phyloP scores from a whole-genome alignment of 768 basidiomycete species.

The Suillus occidentalis region DNA sequence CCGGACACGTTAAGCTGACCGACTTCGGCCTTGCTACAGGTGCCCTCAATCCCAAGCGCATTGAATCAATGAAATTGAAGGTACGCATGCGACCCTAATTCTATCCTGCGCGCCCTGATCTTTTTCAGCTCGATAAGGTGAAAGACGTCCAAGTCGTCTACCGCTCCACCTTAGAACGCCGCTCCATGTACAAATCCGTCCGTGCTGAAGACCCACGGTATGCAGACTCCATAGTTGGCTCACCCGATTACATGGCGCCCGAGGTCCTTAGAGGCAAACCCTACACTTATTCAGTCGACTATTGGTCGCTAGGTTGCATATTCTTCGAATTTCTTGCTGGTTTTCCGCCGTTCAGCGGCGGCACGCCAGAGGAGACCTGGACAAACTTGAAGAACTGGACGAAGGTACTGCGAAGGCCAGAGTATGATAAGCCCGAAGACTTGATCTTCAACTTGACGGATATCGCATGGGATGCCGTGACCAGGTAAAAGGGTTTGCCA shows the following conservation, averaged over 20 bases:
- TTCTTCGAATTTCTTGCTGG: slow-evolving; percentile 96
- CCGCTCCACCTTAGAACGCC: slow-evolving; percentile 90
- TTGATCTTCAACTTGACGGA: slow-evolving; percentile 95
- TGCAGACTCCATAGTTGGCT: slow-evolving; percentile 97
- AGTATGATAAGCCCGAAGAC: slow-evolving; percentile 95
- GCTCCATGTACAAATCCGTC: slow-evolving; percentile 92
- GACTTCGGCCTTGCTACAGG: slow-evolving; percentile 98
- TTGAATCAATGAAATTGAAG: slow-evolving; percentile 93
- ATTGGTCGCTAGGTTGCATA: slow-evolving; percentile 98
- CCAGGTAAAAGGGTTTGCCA: slow-evolving; percentile 49
- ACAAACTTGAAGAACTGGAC: slow-evolving; percentile 98
- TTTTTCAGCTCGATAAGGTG: slow-evolving; percentile 83
- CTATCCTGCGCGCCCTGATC: slow-evolving; percentile 7
- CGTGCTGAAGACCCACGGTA: slow-evolving; percentile 89
- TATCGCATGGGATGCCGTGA: slow-evolving; percentile 92
- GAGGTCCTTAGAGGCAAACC: slow-evolving; percentile 93
- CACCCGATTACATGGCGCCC: slow-evolving; percentile 98
- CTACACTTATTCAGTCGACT: slow-evolving; percentile 95
- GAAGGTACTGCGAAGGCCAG: slow-evolving; percentile 85
- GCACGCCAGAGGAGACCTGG: slow-evolving; percentile 97
- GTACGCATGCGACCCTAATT: slow-evolving; percentile 37
- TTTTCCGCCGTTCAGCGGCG: slow-evolving; percentile 97
- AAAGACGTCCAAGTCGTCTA: slow-evolving; percentile 90
- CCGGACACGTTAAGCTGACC: slow-evolving; percentile 95
- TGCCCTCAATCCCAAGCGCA: slow-evolving; percentile 89